A percentile compares a stretch with the other conserved stretches of the same genome.
These are phyloP conservation scores for Cercospora zeina DNA, from an alignment of 2,329 filamentous ascomycete species.

Conservation along the genomic window DNA sequence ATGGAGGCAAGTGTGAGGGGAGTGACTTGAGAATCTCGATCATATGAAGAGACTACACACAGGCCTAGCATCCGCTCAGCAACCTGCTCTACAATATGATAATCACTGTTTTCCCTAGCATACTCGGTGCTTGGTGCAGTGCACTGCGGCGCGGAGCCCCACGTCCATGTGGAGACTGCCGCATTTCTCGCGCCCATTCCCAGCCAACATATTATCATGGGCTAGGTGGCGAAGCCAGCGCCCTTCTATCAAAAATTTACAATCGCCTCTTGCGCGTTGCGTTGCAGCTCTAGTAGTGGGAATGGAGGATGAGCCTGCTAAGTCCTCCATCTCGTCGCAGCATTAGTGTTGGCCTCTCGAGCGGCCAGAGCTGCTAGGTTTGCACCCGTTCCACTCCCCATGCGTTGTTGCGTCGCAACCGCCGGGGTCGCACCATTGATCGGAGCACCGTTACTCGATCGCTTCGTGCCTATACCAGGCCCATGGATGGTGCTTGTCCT, in stretches of 20 bases:
- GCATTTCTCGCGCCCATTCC: neutral
- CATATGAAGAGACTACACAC: neutral
- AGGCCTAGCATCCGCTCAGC: neutral
- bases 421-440: constrained; percentile 11
- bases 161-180: neutral
- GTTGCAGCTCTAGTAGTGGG: neutral
- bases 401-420: constrained; percentile 18
- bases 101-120: neutral
- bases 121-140: neutral
- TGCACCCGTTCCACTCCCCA: constrained; percentile 21
- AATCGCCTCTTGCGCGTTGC: neutral
- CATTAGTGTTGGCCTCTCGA: constrained; percentile 26
- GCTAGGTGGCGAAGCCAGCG: neutral
- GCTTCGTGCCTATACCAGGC: constrained; percentile 31
- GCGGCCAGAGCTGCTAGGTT: constrained; percentile 30
- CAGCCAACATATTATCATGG: neutral
- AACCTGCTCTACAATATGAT: neutral
- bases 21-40: constrained; percentile 1
- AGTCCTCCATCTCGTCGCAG: constrained; percentile 27
- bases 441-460: constrained; percentile 25
- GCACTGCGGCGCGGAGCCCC: neutral
- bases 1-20: neutral
- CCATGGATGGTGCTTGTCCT: constrained; percentile 32
- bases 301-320: constrained; percentile 17
- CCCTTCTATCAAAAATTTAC: constrained; percentile 4